Evolutionary conservation across 768 basidiomycete genomes (phyloP).

Genomic region (Termitomyces sp.): DNA sequence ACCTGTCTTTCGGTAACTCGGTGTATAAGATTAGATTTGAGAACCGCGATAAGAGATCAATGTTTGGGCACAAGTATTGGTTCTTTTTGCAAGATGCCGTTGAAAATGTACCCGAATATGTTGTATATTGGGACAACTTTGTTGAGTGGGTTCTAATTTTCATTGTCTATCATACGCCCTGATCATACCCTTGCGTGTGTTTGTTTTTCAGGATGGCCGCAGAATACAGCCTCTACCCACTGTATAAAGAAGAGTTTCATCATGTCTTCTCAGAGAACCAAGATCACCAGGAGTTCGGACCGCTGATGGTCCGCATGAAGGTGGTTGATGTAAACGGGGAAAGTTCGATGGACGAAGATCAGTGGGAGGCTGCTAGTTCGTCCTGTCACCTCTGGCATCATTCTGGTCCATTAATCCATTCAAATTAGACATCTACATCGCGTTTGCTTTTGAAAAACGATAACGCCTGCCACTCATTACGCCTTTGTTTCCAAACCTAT

Average conservation of each 20-base stretch:
- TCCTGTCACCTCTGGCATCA: conserved; percentile 12
- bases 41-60: conserved; percentile 50
- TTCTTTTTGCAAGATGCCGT: conserved; percentile 96
- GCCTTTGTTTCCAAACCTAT: neutral
- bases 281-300: conserved; percentile 72
- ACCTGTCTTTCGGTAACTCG: conserved; percentile 83
- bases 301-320: conserved; percentile 86
- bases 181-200: neutral
- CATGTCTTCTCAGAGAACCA: conserved; percentile 81
- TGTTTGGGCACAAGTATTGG: conserved; percentile 89
- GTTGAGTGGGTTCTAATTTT: conserved; percentile 60
- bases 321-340: conserved; percentile 84
- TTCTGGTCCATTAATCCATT: conserved; percentile 4
- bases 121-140: conserved; percentile 95
- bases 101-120: conserved; percentile 94
- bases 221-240: conserved; percentile 67
- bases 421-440: conserved; percentile 80
- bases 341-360: conserved; percentile 90
- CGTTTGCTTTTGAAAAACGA: conserved; percentile 83
- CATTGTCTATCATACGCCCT: neutral
- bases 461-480: conserved; percentile 12
- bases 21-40: conserved; percentile 90
- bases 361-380: conserved; percentile 99
- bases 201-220: conserved; percentile 60
- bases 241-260: conserved; percentile 89